Evolutionary conservation across 768 basidiomycete genomes (phyloP).

Genomic region (Mycena galericulata): DNA sequence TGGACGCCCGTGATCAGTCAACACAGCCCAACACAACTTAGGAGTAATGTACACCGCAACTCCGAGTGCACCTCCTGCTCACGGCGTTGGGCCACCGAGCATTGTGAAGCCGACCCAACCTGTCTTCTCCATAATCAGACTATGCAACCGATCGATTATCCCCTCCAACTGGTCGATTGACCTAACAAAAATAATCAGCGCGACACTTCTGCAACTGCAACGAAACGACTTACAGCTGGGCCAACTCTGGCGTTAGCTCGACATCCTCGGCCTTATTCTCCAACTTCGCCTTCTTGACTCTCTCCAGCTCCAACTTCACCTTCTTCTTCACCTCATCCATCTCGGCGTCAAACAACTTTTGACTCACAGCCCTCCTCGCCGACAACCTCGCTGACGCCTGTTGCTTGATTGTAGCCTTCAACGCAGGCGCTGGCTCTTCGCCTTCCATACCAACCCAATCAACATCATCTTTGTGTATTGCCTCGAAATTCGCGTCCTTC

Average conservation of each 20-base stretch:
- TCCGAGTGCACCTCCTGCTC: neutral
- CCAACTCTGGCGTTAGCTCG: neutral
- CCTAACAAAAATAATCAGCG: no score
- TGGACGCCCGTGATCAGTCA: no score
- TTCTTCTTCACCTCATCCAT: neutral
- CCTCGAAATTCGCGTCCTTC: neutral
- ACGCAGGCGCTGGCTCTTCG: neutral
- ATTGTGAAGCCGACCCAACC: no score
- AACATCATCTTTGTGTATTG: neutral
- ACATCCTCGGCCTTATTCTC: neutral
- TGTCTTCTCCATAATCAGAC: no score
- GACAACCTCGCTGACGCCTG: no score
- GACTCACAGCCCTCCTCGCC: no score
- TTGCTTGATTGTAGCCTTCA: no score
- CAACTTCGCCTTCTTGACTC: neutral
- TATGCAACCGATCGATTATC: no score
- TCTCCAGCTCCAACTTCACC: neutral
- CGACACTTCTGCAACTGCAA: neutral
- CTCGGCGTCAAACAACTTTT: neutral
- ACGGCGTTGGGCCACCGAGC: no score
- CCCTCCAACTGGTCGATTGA: no score
- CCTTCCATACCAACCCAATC: neutral
- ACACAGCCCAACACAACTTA: neutral
- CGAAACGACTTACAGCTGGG: neutral
- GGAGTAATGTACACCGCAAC: neutral